phyloP scores from a whole-genome alignment of 2,329 filamentous ascomycete genomes.

The Ophiostoma sp. region DNA sequence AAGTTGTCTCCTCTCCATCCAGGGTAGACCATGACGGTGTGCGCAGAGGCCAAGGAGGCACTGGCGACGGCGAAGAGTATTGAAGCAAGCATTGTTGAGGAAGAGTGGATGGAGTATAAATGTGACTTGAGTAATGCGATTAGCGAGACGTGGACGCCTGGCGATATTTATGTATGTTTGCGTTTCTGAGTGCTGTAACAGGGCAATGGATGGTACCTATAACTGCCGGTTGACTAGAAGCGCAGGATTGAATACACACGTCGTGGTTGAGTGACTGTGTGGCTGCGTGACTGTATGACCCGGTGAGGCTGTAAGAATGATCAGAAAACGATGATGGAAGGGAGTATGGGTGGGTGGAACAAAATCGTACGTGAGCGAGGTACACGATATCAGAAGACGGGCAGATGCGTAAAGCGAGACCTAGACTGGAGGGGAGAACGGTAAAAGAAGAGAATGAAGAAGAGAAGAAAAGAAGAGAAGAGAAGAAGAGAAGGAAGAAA shows the following conservation, averaged over 20 bases:
- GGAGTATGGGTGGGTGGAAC: background rate
- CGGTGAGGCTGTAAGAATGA: too few species aligned
- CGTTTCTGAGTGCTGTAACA: background rate
- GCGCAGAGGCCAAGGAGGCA: constrained; percentile 53
- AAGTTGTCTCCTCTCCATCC: constrained; percentile 85
- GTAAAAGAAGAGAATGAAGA: background rate
- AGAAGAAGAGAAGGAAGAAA: too few species aligned
- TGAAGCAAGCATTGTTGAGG: constrained; percentile 16
- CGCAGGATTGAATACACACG: background rate
- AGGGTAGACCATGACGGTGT: constrained; percentile 80
- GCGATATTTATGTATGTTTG: background rate
- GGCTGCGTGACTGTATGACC: too few species aligned
- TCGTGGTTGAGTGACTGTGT: background rate
- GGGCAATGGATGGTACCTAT: background rate
- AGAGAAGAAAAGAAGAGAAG: background rate
- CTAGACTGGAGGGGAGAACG: background rate
- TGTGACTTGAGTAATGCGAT: background rate
- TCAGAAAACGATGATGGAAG: background rate
- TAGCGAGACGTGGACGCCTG: background rate
- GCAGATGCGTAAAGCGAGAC: background rate
- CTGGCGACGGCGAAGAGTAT: constrained; percentile 41
- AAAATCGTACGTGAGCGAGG: background rate
- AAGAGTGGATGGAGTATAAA: background rate
- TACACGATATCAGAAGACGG: background rate
- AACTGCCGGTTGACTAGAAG: background rate